Percentiles rank a stretch among this genome's conserved stretches.
These are phyloP conservation scores for Cerioporus squamosus DNA, from an alignment of 1,284 basidiomycete species.

Conservation along the genomic window DNA sequence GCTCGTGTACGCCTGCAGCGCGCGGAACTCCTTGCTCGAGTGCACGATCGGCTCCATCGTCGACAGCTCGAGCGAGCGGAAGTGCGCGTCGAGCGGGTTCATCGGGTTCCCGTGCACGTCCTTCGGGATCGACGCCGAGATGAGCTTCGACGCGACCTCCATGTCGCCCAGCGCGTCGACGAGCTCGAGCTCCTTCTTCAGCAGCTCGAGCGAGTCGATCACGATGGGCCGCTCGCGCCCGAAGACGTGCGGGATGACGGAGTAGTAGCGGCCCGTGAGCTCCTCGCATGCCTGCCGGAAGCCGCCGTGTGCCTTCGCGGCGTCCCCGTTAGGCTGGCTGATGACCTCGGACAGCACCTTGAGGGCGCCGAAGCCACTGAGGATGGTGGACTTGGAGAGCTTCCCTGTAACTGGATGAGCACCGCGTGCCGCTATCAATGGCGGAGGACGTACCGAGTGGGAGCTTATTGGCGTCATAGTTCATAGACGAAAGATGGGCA, in stretches of 20 bases:
- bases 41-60: constrained; percentile 54
- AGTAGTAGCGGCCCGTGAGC: constrained; percentile 61
- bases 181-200: constrained; percentile 67
- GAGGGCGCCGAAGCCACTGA: constrained; percentile 60
- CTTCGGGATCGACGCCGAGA: constrained; percentile 43
- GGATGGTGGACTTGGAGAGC: constrained; percentile 58
- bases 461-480: constrained; percentile 72
- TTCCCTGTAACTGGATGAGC: constrained; percentile 45
- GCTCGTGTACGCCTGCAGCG: constrained; percentile 52
- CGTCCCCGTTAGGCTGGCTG: constrained; percentile 44
- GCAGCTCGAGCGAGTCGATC: constrained; percentile 42
- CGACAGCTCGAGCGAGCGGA: constrained; percentile 55
- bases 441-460: constrained; percentile 50
- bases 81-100: constrained; percentile 63
- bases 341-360: constrained; percentile 65
- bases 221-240: constrained; percentile 53
- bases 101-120: constrained; percentile 50
- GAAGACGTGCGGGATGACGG: constrained; percentile 70
- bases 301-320: constrained; percentile 42
- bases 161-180: constrained; percentile 73
- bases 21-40: constrained; percentile 50
- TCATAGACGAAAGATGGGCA: constrained; percentile 65
- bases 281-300: constrained; percentile 46
- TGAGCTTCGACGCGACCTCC: constrained; percentile 66
- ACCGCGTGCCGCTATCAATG: background rate